Percentiles rank a stretch among this genome's conserved stretches.
These are phyloP conservation scores for Botryobasidium botryosum DNA, from an alignment of 768 basidiomycete genomes.

Conservation along the genomic window DNA sequence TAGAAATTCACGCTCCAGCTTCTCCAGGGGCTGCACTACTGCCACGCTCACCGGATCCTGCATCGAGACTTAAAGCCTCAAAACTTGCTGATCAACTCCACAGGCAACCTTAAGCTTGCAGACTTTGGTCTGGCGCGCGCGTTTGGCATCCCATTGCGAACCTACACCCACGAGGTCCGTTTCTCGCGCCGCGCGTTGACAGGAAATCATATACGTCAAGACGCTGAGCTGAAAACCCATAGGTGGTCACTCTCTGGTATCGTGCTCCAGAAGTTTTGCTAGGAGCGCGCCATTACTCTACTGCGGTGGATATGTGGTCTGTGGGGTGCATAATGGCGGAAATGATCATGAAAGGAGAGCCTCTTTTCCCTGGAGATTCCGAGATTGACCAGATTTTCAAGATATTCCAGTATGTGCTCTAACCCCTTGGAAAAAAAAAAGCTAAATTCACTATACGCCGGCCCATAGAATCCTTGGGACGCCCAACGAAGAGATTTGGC, in stretches of 20 bases:
- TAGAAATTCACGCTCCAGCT: conserved; percentile 97
- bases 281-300: conserved; percentile 90
- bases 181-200: background rate
- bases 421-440: background rate
- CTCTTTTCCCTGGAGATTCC: conserved; percentile 96
- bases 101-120: conserved; percentile 84
- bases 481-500: conserved; percentile 82
- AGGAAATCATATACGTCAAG: background rate
- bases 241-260: conserved; percentile 99
- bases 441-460: too few relatives aligned
- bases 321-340: conserved; percentile 97
- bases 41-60: conserved; percentile 90
- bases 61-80: conserved; percentile 95
- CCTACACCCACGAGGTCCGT: conserved; percentile 94
- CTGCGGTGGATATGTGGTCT: conserved; percentile 99
- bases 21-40: conserved; percentile 78
- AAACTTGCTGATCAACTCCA: conserved; percentile 81
- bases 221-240: conserved; percentile 1
- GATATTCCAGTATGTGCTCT: conserved; percentile 69
- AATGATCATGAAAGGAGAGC: conserved; percentile 81
- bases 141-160: conserved; percentile 95
- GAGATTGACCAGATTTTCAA: conserved; percentile 99
- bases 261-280: conserved; percentile 95
- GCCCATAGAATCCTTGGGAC: conserved; percentile 75
- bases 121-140: conserved; percentile 94